Evolutionary conservation across 305 asterid species (phyloP), one percentile per base, ranked within the genome.

Genomic region (Lippia alba): DNA sequence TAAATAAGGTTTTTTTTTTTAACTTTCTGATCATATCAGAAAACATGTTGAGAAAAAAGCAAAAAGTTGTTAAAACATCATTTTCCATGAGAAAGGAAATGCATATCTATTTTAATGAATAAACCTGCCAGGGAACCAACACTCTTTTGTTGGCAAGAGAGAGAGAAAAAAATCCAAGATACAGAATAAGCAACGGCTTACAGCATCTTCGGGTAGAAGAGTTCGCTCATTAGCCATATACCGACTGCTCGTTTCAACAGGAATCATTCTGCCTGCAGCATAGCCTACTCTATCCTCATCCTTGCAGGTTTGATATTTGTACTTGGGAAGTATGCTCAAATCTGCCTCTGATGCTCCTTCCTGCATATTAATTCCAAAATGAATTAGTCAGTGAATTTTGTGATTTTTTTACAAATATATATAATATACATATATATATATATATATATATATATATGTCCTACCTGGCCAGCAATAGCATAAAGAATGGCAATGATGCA

Each of bases 331-430:
- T 76, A 77, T 64, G 74, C 87, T 91, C 80, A 94, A 82, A 80
- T 94, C 99, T 51, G 96, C 96, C 70, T 94, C 99, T 5, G 99
- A 89, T 50, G 99, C 99, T 74, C 99, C 99, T 82, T 89, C 97
- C 97, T 94, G 87, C 70, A 61, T 41, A n/a, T 72, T 40, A 67
- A 67, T 60, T 66, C 63, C 48, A 56, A 51, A 33, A 69, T 45
- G 69, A 66, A 53, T 7, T 64, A 32, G 63, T 41, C 10, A 12
- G 61, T 36, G 44, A 67, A 24, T 15, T 64, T 66, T 61, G 61
- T 45, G 20, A 66, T 63, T 56, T 17, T 24, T 24, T 24, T 24
- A n/a, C n/a, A n/a, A n/a, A n/a, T n/a, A n/a, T n/a, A n/a, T n/a
- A n/a, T n/a, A n/a, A n/a, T n/a, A n/a, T n/a, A n/a, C 44, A 66